phyloP scores from a whole-genome alignment of 768 basidiomycete species.

The Cubamyces sp. region DNA sequence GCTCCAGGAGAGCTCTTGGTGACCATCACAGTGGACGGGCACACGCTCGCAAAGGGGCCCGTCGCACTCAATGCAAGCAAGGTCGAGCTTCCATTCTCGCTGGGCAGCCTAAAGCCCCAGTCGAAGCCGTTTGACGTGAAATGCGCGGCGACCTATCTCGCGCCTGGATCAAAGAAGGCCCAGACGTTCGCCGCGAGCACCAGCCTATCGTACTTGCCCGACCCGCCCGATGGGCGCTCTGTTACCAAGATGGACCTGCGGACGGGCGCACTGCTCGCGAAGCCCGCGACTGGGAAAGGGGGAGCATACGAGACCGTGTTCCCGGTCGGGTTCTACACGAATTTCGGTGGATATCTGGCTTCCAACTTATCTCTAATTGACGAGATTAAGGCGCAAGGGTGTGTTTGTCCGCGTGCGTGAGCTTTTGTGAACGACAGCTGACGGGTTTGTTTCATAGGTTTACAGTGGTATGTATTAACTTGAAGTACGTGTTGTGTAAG shows the following conservation, averaged over 20 bases:
- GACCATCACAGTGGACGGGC: conserved; percentile 36
- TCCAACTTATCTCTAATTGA: conserved; percentile 56
- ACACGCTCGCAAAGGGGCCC: conserved; percentile 28
- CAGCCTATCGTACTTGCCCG: conserved; percentile 46
- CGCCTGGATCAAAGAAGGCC: conserved; percentile 10
- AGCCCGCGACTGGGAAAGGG: conserved; percentile 32
- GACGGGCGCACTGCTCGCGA: conserved; percentile 48
- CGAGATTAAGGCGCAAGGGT: conserved; percentile 63
- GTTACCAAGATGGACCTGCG: conserved; percentile 54
- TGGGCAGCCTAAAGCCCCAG: conserved; percentile 36
- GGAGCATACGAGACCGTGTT: conserved; percentile 46
- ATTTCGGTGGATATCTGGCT: conserved; percentile 57
- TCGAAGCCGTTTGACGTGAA: conserved; percentile 37
- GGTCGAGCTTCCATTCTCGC: conserved; percentile 39
- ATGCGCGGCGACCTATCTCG: conserved; percentile 39
- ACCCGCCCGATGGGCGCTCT: conserved; percentile 38
- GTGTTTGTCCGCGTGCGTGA: neutral
- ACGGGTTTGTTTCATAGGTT: conserved; percentile 38
- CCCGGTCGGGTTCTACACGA: conserved; percentile 77
- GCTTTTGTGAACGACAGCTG: neutral
- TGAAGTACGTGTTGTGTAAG: neutral
- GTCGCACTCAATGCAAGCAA: conserved; percentile 46
- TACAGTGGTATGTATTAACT: conserved; percentile 38
- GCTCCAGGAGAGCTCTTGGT: conserved; percentile 29
- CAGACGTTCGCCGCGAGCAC: conserved; percentile 40